A percentile compares a stretch with the other conserved stretches of the same genome.
These are phyloP conservation scores for Podosphaera aphanis DNA, from an alignment of 2,329 filamentous ascomycete genomes.

Conservation along the genomic window DNA sequence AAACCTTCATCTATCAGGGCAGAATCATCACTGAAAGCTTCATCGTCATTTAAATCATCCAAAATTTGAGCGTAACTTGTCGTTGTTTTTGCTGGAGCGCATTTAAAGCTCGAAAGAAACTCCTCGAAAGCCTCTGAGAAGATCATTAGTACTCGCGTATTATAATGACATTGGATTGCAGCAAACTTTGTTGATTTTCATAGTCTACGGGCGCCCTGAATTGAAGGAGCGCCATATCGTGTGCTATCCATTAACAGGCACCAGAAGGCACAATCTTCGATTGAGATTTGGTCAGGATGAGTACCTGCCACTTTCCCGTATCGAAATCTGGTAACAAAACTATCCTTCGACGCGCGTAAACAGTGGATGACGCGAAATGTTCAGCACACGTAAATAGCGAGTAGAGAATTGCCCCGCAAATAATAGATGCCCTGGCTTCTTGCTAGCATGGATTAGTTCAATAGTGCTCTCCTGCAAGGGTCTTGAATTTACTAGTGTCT, in stretches of 20 bases:
- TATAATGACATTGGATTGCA: constrained; percentile 2
- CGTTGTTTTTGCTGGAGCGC: constrained; percentile 35
- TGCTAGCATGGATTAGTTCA: too few species aligned
- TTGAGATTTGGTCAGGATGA: neutral
- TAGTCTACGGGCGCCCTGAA: constrained; percentile 68
- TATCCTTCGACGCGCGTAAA: too few species aligned
- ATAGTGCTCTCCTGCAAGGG: too few species aligned
- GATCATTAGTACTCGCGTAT: constrained; percentile 4
- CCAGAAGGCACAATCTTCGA: neutral
- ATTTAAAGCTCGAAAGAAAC: constrained; percentile 77
- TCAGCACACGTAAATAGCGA: too few species aligned
- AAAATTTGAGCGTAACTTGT: constrained; percentile 60
- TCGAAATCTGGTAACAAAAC: too few species aligned
- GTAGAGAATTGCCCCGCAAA: too few species aligned
- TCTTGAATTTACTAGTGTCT: too few species aligned
- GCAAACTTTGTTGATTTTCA: constrained; percentile 57
- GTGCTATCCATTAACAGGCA: constrained; percentile 7
- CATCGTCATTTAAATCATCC: constrained; percentile 64
- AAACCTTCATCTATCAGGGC: constrained; percentile 74
- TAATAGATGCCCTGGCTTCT: too few species aligned
- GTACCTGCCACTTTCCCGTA: neutral
- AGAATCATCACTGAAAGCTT: constrained; percentile 69
- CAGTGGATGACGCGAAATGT: too few species aligned
- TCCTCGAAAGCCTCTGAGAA: constrained; percentile 53
- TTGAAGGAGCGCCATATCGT: constrained; percentile 63